Conservation (phyloP, 257 asterid species). For the Solanum bukasovii region DNA sequence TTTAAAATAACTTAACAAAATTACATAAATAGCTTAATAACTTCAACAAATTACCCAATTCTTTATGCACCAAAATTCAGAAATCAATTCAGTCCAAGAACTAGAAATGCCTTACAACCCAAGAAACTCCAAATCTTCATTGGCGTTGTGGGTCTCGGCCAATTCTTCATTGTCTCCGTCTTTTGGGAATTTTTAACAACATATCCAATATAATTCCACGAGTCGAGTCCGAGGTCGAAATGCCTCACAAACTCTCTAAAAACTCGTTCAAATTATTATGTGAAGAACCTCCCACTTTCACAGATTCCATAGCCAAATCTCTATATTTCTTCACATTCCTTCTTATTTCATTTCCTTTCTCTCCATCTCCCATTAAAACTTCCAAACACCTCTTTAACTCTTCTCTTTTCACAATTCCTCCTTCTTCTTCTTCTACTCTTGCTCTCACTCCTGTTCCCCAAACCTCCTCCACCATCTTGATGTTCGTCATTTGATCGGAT, state of each 20-base stretch:
- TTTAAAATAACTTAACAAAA: background rate
- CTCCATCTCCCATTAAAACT: slow-evolving; percentile 29
- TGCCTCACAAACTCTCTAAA: background rate
- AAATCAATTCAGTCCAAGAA: background rate
- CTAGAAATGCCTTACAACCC: background rate
- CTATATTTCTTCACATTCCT: slow-evolving; percentile 24
- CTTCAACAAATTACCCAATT: background rate
- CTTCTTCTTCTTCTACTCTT: slow-evolving; percentile 11
- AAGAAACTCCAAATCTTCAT: background rate
- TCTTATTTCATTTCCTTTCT: slow-evolving; percentile 18
- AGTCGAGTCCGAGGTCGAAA: background rate
- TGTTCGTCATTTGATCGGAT: slow-evolving; percentile 46
- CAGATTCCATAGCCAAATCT: slow-evolving; percentile 26
- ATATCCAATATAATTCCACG: rapidly evolving
- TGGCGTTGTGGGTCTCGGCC: background rate
- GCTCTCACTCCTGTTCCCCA: slow-evolving; percentile 47
- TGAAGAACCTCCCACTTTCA: slow-evolving; percentile 38
- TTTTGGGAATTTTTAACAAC: background rate
- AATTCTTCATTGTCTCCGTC: background rate
- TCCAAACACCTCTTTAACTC: slow-evolving; percentile 45
- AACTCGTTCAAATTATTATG: slow-evolving; percentile 15
- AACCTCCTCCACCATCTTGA: slow-evolving; percentile 42
- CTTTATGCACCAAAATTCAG: background rate
- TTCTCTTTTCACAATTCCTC: slow-evolving; percentile 29
- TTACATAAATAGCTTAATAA: background rate